Percentiles rank a stretch among this genome's conserved stretches.
Evolutionary conservation across 2,329 filamentous ascomycete genomes (phyloP).

Genomic region (Stachybotrys chartarum): DNA sequence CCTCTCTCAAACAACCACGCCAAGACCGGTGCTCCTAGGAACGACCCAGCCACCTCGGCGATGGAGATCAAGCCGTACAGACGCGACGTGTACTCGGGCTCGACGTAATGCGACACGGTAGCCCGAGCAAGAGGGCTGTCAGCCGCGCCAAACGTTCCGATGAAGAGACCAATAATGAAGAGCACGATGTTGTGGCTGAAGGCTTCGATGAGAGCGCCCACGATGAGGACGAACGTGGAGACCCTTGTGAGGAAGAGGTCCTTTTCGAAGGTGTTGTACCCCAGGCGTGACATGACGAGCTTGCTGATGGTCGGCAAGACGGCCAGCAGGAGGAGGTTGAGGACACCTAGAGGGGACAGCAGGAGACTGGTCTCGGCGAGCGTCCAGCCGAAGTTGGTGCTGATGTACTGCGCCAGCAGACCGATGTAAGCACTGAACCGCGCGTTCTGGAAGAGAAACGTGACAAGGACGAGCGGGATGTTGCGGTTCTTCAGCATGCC

Average conservation of each 20-base stretch:
- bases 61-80: slow-evolving; percentile 34
- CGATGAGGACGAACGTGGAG: slow-evolving; percentile 23
- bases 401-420: slow-evolving; percentile 33
- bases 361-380: slow-evolving; percentile 33
- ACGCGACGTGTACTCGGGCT: slow-evolving; percentile 28
- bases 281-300: slow-evolving; percentile 22
- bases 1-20: slow-evolving; percentile 31
- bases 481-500: slow-evolving; percentile 26
- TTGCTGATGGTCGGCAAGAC: slow-evolving; percentile 26
- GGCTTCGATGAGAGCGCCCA: slow-evolving; percentile 25
- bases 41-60: slow-evolving; percentile 28
- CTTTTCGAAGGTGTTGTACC: slow-evolving; percentile 25
- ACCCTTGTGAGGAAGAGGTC: slow-evolving; percentile 26
- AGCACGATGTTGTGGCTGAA: slow-evolving; percentile 22
- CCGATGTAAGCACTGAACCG: slow-evolving; percentile 25
- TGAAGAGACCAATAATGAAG: slow-evolving; percentile 29
- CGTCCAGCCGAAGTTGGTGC: slow-evolving; percentile 36
- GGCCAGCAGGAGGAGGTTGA: slow-evolving; percentile 28
- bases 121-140: slow-evolving; percentile 30
- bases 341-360: slow-evolving; percentile 31
- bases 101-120: slow-evolving; percentile 31
- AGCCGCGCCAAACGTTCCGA: slow-evolving; percentile 30
- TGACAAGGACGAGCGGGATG: slow-evolving; percentile 28
- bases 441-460: slow-evolving; percentile 30
- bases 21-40: slow-evolving; percentile 31